phyloP scores from a whole-genome alignment of 768 basidiomycete genomes.

The Imleria badia region DNA sequence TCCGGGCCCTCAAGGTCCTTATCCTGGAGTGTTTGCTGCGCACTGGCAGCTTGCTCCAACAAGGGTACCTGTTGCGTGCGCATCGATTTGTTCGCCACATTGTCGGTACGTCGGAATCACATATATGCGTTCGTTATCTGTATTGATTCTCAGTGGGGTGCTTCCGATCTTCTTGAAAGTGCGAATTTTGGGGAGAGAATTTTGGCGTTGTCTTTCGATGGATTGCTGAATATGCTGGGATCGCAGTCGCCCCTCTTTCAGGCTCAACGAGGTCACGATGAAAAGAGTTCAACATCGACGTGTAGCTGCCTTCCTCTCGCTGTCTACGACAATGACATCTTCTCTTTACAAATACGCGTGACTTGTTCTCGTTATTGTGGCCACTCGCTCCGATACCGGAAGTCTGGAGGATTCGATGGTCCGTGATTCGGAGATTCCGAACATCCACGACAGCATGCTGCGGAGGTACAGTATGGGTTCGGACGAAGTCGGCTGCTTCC shows the following conservation, averaged over 20 bases:
- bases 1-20: too few relatives aligned
- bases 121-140: background rate
- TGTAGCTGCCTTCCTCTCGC: background rate
- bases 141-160: background rate
- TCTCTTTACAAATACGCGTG: background rate
- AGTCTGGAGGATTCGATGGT: background rate
- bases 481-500: slow-evolving; percentile 29
- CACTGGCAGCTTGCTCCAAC: background rate
- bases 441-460: background rate
- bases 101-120: background rate
- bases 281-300: background rate
- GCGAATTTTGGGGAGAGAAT: background rate
- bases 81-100: background rate
- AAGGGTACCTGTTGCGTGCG: background rate
- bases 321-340: background rate
- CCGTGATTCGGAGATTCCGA: slow-evolving; percentile 2
- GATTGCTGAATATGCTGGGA: background rate
- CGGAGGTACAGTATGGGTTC: background rate
- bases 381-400: background rate
- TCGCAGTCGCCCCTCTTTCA: background rate
- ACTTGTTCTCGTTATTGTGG: background rate
- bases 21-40: background rate
- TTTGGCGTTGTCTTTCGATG: background rate
- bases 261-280: background rate
- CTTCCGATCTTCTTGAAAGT: background rate